Evolutionary conservation across 306 rosid species (phyloP).

Genomic region (Morella rubra): DNA sequence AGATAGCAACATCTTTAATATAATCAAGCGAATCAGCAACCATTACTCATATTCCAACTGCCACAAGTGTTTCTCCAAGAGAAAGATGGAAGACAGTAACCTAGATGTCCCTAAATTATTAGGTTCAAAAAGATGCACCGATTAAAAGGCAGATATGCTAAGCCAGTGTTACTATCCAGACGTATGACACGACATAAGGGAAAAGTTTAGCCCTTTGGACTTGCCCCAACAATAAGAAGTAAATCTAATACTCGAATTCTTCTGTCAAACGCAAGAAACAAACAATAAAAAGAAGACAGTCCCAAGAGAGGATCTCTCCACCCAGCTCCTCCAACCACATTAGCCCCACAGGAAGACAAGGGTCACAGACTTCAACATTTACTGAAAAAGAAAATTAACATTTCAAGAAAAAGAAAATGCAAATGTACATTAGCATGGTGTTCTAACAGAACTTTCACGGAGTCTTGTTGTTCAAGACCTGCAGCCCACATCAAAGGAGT

Average conservation of each 20-base stretch:
- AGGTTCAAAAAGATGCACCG: neutral
- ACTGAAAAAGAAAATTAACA: neutral
- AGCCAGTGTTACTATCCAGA: neutral
- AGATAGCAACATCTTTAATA: neutral
- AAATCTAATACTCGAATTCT: neutral
- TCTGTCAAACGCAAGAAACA: neutral
- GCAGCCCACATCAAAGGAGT: slow-evolving; percentile 97
- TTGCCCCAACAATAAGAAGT: neutral
- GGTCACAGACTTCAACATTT: neutral
- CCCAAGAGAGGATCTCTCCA: neutral
- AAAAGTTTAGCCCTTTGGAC: neutral
- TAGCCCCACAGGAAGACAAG: neutral
- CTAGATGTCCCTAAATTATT: too few relatives aligned
- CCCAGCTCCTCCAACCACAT: neutral
- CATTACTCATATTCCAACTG: neutral
- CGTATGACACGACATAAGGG: neutral
- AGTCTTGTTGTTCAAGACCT: slow-evolving; percentile 79
- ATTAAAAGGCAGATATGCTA: neutral
- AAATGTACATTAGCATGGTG: slow-evolving; percentile 71
- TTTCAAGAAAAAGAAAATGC: neutral
- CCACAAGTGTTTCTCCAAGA: neutral
- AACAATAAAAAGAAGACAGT: neutral
- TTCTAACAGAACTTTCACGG: slow-evolving; percentile 69
- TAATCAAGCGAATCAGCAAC: neutral
- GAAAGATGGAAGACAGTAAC: too few relatives aligned